These are phyloP conservation scores for Butyriboletus loyo DNA, from an alignment of 768 basidiomycete species.

Conservation along the genomic window DNA sequence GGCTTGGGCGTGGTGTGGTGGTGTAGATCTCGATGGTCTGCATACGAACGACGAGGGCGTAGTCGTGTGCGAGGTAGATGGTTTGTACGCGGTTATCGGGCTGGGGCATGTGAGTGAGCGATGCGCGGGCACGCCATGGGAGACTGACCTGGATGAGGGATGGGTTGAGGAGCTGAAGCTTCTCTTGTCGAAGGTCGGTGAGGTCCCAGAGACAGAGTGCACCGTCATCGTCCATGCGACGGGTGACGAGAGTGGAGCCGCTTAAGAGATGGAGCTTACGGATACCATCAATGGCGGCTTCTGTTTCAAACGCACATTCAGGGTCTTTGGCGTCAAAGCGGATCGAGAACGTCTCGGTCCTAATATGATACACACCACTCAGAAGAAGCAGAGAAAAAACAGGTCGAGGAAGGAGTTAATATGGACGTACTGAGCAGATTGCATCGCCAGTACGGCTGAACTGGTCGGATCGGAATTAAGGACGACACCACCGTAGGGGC, in stretches of 20 bases:
- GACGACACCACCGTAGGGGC: conserved; percentile 40
- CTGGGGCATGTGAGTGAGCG: neutral
- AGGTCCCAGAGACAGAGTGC: conserved; percentile 39
- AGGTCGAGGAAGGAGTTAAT: neutral
- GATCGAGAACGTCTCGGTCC: conserved; percentile 44
- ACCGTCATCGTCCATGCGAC: conserved; percentile 23
- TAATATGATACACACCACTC: conserved; percentile 13
- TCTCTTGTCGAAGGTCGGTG: conserved; percentile 26
- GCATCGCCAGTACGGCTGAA: conserved; percentile 40
- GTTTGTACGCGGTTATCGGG: conserved; percentile 41
- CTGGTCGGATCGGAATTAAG: conserved; percentile 42
- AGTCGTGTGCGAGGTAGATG: conserved; percentile 40
- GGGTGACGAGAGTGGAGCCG: conserved; percentile 39
- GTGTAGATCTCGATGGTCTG: conserved; percentile 44
- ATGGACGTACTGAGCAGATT: conserved; percentile 38
- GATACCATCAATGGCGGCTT: conserved; percentile 31
- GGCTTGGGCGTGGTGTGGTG: conserved; percentile 23
- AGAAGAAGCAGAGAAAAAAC: no score
- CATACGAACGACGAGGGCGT: conserved; percentile 44
- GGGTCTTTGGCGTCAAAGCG: conserved; percentile 35
- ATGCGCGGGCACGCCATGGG: neutral
- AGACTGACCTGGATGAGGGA: conserved; percentile 31
- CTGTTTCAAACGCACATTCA: conserved; percentile 36
- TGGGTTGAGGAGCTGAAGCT: conserved; percentile 36
- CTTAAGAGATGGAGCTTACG: conserved; percentile 36